Evolutionary conservation across 2,329 filamentous ascomycete genomes (phyloP).

Genomic region (Nakataea oryzae): DNA sequence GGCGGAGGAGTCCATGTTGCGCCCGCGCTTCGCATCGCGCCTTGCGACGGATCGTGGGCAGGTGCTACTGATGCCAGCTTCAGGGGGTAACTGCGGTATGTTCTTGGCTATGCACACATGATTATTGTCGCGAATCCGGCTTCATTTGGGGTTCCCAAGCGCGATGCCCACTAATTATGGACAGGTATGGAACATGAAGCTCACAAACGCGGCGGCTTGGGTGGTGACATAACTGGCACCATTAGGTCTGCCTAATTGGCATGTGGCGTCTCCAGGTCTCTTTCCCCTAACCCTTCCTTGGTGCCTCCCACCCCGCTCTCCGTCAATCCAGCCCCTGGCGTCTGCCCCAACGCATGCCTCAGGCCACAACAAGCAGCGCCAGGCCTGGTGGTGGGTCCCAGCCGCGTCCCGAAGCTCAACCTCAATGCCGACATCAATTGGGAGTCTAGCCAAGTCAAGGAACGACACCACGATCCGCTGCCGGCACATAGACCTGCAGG

Average conservation of each 20-base stretch:
- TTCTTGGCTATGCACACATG: not conserved
- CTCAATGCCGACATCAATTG: not conserved
- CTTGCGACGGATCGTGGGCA: not conserved
- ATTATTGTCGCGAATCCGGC: not conserved
- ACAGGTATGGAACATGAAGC: not conserved
- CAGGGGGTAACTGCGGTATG: not conserved
- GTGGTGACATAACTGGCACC: not conserved
- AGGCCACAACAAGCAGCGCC: not conserved
- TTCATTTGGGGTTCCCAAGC: not conserved
- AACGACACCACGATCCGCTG: not conserved
- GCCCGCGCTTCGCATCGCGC: slow-evolving; percentile 1
- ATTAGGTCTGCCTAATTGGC: too few species aligned
- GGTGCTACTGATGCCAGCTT: not conserved
- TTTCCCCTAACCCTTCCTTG: not conserved
- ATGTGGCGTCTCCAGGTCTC: not conserved
- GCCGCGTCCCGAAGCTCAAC: not conserved
- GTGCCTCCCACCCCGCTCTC: too few species aligned
- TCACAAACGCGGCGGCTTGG: not conserved
- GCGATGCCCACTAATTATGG: not conserved
- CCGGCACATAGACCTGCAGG: not conserved
- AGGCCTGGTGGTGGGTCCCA: not conserved
- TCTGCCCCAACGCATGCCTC: not conserved
- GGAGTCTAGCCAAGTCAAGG: not conserved
- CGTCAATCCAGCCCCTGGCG: too few species aligned
- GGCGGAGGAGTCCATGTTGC: slow-evolving; percentile 9